Base-by-base conservation (phyloP, 495 filamentous ascomycete genomes). In the Rusavskia elegans region DNA sequence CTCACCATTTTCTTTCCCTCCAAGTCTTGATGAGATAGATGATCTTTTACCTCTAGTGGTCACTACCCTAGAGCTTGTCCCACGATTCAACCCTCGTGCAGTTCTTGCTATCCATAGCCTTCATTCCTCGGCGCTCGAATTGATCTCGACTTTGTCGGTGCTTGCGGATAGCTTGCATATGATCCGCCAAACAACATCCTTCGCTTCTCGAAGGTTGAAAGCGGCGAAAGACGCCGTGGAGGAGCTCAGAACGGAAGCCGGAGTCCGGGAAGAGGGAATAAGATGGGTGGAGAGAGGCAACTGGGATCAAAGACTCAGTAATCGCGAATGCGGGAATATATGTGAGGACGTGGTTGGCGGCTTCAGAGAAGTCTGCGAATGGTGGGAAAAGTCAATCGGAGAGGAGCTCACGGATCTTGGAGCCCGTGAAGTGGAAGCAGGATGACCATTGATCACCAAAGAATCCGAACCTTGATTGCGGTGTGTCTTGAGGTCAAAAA, bases 121-220 rank as follows among this genome's bases (percentile, higher is more conserved):
- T 10, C 79, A 82, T 59, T 60, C 72, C n/a, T 69, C 80, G 29
- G 95, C 88, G 0, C 66, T 80, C 23, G 87, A 92, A 40, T 75
- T 96, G 16, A 79, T 86, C 30, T 74, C 81, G 50, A 83, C 86
- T 2, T 81, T 98, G 42, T 84, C 84, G 53, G 79, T 84, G 57
- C 74, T 98, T 7, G 83, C 84, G n/a, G 92, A 98, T 63, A 88
- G 85, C 0, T 73, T 97, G 20, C 89, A 97, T 65, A 94, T 96
- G 81, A 83, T 80, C n/a, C 78, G 87, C 3, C 92, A 98, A 62
- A 81, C 85, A 0, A 89, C 84, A 1, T 81, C 80, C 1, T 81
- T 80, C 0, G 92, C 92, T 11, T 80, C 82, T 4, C 74, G 92
- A 30, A 70, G 84, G 30, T 69, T 97, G 30, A 75, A 82, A 49